Base-by-base conservation (phyloP, 164 flowering plant species). In the Stephania japonica region DNA sequence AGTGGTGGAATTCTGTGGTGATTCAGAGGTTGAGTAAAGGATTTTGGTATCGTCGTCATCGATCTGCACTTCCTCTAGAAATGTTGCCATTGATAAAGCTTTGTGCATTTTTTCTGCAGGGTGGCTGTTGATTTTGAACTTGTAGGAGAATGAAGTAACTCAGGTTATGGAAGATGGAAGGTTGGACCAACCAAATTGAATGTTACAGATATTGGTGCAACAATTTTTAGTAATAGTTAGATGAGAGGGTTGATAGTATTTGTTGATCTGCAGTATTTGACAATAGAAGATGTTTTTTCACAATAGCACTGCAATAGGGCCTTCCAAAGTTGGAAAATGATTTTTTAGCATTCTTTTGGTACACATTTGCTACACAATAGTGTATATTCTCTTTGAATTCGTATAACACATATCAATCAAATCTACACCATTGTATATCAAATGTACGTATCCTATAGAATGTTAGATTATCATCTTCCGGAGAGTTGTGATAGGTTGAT, bases 21-120 rank as follows among this genome's bases (percentile, higher is more conserved):
- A 90, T 78, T 83, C 73, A 5, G 90, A 83, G 44, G 86, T 79
- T 7, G 94, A 88, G 83, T 85, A 90, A 78, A 90, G 88, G 5
- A 84, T 67, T 1, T 70, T 72, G 0, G 89, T 80, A 71, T 89
- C 94, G 0, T 90, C 91, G 49, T 89, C 38, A 32, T 32, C 92
- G 0, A 42, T 71, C 64, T 43, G 61, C 4, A 79, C 72, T 69
- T 72, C 80, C 44, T 81, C 81, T 67, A 81, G 83, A 82, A 84
- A 81, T 13, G 78, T 26, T 42, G 86, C 84, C 91, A 87, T 88
- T 43, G 78, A 49, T 67, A 3, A 49, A 65, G 26, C 50, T 64
- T 64, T 67, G 26, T 4, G 18, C 25, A 24, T 71, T 71, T 7
- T 16, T 16, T 47, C 53, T 47, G 64, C 24, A 59, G 64, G 23